Percentiles rank a stretch among this genome's conserved stretches.
Conservation (phyloP, 257 asterid species). For the Eucommia ulmoides region DNA sequence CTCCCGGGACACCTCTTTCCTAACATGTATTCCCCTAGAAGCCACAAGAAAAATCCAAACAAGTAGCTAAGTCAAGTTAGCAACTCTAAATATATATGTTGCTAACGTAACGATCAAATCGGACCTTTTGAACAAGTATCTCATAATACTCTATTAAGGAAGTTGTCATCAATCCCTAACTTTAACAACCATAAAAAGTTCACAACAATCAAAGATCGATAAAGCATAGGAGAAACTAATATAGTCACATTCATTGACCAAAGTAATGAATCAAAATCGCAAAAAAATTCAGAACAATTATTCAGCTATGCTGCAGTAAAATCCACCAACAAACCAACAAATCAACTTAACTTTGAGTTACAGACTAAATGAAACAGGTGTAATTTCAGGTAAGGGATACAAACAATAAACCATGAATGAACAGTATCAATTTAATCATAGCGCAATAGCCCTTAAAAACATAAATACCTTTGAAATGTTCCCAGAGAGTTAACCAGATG, state of each 20-base stretch:
- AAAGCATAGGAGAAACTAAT: no score
- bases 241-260: no score
- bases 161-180: no score
- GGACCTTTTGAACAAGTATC: no score
- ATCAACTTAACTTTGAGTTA: no score
- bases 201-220: neutral
- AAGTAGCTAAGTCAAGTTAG: neutral
- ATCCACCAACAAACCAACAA: neutral
- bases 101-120: neutral
- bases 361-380: no score
- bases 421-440: neutral
- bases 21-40: constrained; percentile 1
- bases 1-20: no score
- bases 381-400: neutral
- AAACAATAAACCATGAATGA: no score
- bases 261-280: neutral
- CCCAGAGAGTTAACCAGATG: constrained; percentile 15
- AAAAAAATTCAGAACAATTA: constrained; percentile 8
- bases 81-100: neutral
- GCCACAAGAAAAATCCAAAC: constrained; percentile 2
- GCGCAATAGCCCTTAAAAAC: neutral
- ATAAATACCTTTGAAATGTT: constrained; percentile 22
- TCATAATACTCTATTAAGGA: no score
- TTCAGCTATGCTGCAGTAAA: neutral
- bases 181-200: no score